Conservation (phyloP, 257 asterid genomes). For the Jaltomata sinuosa region DNA sequence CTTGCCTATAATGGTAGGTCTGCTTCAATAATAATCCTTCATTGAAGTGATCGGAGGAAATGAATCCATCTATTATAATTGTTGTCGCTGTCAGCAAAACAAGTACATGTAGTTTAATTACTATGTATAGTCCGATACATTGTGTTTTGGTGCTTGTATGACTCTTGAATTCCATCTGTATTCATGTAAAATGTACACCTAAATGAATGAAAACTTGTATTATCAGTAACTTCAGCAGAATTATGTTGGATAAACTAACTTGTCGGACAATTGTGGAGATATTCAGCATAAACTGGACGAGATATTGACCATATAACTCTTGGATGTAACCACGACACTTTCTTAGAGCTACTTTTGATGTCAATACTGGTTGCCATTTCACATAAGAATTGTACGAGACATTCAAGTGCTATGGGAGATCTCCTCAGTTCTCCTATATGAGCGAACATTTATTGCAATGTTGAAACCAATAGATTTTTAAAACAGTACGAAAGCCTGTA, state of each 20-base stretch:
- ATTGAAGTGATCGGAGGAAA: background rate
- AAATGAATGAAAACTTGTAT: background rate
- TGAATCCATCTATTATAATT: background rate
- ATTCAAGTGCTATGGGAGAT: background rate
- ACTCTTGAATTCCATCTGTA: background rate
- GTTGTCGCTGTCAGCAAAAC: background rate
- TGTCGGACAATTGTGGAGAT: background rate
- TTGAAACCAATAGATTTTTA: background rate
- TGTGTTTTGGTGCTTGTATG: background rate
- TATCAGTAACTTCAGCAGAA: background rate
- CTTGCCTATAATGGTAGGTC: background rate
- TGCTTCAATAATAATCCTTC: background rate
- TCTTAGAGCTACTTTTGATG: background rate
- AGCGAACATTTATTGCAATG: background rate
- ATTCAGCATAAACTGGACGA: background rate
- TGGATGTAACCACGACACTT: background rate
- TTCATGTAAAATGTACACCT: background rate
- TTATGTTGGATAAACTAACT: background rate
- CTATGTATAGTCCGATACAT: background rate
- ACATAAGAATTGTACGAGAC: background rate
- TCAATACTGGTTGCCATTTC: background rate
- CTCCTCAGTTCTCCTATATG: background rate
- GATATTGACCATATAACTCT: background rate
- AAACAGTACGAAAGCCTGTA: background rate
- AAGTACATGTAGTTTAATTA: background rate